Percentiles rank a stretch among this genome's conserved stretches.
Evolutionary conservation across 495 filamentous ascomycete species (phyloP).

Genomic region (Trichodelitschia bisporula): DNA sequence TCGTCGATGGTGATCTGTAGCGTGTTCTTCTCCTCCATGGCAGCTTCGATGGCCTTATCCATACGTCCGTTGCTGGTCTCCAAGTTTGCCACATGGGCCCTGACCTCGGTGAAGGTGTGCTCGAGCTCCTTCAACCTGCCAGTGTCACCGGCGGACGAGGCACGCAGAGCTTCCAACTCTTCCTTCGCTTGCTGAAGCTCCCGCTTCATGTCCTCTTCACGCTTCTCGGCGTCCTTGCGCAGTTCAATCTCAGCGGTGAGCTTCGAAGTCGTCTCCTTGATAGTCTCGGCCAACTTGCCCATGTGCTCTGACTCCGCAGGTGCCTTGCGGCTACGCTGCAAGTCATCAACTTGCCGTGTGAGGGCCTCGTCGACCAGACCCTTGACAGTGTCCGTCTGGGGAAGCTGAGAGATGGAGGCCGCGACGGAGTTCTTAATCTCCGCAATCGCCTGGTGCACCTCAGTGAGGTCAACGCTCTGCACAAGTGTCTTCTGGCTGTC

Average conservation of each 20-base stretch:
- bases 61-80: constrained; percentile 33
- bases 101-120: too few relatives aligned
- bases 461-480: constrained; percentile 11
- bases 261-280: constrained; percentile 20
- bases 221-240: constrained; percentile 47
- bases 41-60: constrained; percentile 29
- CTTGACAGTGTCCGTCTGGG: constrained; percentile 26
- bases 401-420: constrained; percentile 9
- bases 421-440: constrained; percentile 28
- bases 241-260: constrained; percentile 35
- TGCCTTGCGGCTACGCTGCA: constrained; percentile 16
- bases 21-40: constrained; percentile 32
- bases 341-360: constrained; percentile 9
- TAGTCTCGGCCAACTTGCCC: constrained; percentile 12
- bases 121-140: too few relatives aligned
- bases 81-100: too few relatives aligned
- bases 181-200: constrained; percentile 53
- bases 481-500: constrained; percentile 7
- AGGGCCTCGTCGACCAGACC: constrained; percentile 30
- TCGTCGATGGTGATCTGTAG: constrained; percentile 35
- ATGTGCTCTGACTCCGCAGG: constrained; percentile 17
- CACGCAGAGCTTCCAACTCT: constrained; percentile 38
- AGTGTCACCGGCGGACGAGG: constrained; percentile 44
- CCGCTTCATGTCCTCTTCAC: constrained; percentile 41
- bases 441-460: constrained; percentile 30